A percentile compares a stretch with the other conserved stretches of the same genome.
Conservation (phyloP, 176 grass and related monocot genomes). For the Coix lacrymajobi region DNA sequence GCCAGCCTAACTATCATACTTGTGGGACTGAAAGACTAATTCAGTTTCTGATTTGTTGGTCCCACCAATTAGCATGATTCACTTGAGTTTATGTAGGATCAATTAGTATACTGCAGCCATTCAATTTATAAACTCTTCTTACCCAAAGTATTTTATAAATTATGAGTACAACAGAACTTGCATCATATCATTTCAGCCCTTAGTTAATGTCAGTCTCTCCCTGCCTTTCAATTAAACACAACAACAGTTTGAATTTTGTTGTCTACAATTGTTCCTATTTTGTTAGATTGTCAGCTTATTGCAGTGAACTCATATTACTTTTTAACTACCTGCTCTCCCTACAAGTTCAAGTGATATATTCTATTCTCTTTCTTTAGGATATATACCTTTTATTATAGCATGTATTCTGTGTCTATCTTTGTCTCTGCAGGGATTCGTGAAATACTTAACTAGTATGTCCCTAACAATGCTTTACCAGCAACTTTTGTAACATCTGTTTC, state of each 20-base stretch:
- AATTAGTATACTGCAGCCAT: background rate
- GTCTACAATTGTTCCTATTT: background rate
- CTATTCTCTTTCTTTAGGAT: background rate
- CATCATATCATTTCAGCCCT: background rate
- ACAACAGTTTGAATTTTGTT: background rate
- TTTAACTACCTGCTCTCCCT: background rate
- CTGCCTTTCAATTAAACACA: background rate
- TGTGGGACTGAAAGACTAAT: background rate
- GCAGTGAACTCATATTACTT: background rate
- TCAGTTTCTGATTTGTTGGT: background rate
- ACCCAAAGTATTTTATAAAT: background rate
- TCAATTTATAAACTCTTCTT: background rate
- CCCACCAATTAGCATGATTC: background rate
- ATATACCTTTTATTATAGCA: background rate
- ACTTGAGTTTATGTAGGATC: background rate
- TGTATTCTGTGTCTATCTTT: background rate
- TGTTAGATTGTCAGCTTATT: background rate
- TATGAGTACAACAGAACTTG: background rate
- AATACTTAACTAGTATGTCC: constrained; percentile 16
- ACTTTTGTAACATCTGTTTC: constrained; percentile 15
- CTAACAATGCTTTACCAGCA: background rate
- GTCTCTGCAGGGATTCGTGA: constrained; percentile 4
- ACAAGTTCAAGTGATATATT: background rate
- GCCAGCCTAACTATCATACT: constrained; percentile 11
- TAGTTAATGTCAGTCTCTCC: background rate